Conservation (phyloP, 768 basidiomycete genomes). For the Amanita inopinata region DNA sequence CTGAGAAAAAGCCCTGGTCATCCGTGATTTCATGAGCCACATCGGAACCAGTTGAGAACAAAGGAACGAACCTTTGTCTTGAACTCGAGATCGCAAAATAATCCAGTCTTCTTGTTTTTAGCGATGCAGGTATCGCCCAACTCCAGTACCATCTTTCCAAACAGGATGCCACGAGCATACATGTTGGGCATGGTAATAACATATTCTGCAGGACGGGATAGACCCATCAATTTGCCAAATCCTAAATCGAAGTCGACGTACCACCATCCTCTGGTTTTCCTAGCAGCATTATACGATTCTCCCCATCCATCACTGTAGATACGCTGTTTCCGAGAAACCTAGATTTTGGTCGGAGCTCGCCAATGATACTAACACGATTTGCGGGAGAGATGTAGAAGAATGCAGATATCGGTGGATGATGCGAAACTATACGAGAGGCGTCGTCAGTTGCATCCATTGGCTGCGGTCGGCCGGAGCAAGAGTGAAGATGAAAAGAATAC, state of each 20-base stretch:
- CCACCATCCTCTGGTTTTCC: slow-evolving; percentile 82
- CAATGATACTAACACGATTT: slow-evolving; percentile 79
- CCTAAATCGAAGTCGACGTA: slow-evolving; percentile 24
- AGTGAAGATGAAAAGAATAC: slow-evolving; percentile 24
- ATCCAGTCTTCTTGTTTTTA: slow-evolving; percentile 68
- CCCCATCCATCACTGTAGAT: slow-evolving; percentile 93
- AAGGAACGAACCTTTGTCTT: slow-evolving; percentile 77
- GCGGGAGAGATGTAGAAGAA: slow-evolving; percentile 92
- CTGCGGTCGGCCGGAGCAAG: too few species aligned
- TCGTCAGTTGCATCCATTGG: too few species aligned
- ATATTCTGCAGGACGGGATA: slow-evolving; percentile 43
- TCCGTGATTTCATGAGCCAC: background rate
- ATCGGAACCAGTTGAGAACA: background rate
- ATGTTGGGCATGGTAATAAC: slow-evolving; percentile 96
- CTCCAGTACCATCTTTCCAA: slow-evolving; percentile 94
- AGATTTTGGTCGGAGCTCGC: slow-evolving; percentile 91
- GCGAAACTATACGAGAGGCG: too few species aligned
- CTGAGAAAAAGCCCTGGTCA: slow-evolving; percentile 83
- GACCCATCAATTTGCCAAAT: background rate
- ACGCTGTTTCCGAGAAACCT: slow-evolving; percentile 97
- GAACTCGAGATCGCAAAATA: slow-evolving; percentile 84
- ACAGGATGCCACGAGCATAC: slow-evolving; percentile 83
- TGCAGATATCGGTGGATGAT: slow-evolving; percentile 91
- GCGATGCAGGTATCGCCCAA: slow-evolving; percentile 84
- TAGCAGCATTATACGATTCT: slow-evolving; percentile 79